Percentiles rank a stretch among this genome's conserved stretches.
Conservation (phyloP, 1,284 basidiomycete genomes). For the Sporisorium scitamineum region DNA sequence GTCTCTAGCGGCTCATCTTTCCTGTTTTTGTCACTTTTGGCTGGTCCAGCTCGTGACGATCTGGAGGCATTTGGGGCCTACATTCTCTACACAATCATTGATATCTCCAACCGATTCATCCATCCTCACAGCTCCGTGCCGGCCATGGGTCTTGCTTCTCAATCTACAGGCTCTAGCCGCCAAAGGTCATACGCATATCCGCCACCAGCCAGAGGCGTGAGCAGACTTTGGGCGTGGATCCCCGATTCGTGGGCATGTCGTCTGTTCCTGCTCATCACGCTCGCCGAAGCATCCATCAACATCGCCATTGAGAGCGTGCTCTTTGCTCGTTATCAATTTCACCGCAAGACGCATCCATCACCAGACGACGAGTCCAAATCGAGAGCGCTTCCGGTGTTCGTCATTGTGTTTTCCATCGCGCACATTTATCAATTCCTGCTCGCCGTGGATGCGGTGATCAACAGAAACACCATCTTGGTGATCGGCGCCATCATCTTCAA, state of each 20-base stretch:
- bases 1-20: not conserved
- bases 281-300: constrained; percentile 56
- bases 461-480: constrained; percentile 61
- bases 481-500: constrained; percentile 61
- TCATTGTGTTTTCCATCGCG: constrained; percentile 61
- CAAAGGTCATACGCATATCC: constrained; percentile 43
- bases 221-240: constrained; percentile 44
- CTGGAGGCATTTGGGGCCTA: not conserved
- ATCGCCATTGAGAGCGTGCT: constrained; percentile 60
- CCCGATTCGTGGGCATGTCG: constrained; percentile 54
- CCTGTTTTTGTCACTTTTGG: constrained; percentile 13
- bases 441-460: constrained; percentile 57
- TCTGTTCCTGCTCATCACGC: constrained; percentile 55
- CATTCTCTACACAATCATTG: not conserved
- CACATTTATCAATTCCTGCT: constrained; percentile 60
- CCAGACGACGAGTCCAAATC: constrained; percentile 43
- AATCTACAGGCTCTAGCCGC: constrained; percentile 27
- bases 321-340: constrained; percentile 50
- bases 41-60: constrained; percentile 15
- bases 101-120: not conserved
- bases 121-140: constrained; percentile 10
- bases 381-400: constrained; percentile 55
- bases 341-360: constrained; percentile 35
- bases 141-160: constrained; percentile 34
- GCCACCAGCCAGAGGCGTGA: constrained; percentile 37